These are phyloP conservation scores for Fusarium palustre DNA, from an alignment of 2,329 filamentous ascomycete species.

Conservation along the genomic window DNA sequence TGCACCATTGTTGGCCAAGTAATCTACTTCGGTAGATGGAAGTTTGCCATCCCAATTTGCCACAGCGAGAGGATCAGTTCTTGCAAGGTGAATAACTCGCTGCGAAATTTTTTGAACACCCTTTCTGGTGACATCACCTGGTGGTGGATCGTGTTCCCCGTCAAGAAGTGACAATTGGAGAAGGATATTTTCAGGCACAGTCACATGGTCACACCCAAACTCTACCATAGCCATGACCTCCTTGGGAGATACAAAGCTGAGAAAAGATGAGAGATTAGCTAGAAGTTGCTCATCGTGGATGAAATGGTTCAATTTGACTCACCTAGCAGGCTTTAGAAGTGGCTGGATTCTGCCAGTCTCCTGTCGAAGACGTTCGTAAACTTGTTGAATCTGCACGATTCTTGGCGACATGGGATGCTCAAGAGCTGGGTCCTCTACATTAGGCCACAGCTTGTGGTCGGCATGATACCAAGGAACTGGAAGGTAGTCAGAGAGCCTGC, in stretches of 20 bases:
- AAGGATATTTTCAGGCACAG: conserved; percentile 2
- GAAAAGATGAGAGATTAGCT: too few relatives aligned
- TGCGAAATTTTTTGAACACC: not conserved
- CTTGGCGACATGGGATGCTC: conserved; percentile 20
- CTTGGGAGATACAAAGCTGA: not conserved
- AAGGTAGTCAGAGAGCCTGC: accelerated
- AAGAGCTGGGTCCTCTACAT: conserved; percentile 11
- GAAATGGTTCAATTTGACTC: too few relatives aligned
- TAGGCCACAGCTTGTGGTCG: conserved; percentile 5
- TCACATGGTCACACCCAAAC: conserved; percentile 4
- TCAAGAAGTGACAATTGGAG: not conserved
- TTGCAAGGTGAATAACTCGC: not conserved
- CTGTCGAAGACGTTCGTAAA: not conserved
- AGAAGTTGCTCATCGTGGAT: too few relatives aligned
- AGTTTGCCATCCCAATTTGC: not conserved
- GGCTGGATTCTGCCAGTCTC: not conserved
- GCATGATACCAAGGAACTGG: conserved; percentile 9
- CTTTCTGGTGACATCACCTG: not conserved
- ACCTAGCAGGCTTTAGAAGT: conserved; percentile 14
- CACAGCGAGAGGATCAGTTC: not conserved
- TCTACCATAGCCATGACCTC: conserved; percentile 15
- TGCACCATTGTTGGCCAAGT: not conserved
- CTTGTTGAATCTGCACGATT: not conserved
- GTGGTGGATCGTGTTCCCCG: not conserved
- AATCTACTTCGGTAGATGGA: not conserved